phyloP scores from a whole-genome alignment of 345 rosid genomes.

The Populus euphratica region DNA sequence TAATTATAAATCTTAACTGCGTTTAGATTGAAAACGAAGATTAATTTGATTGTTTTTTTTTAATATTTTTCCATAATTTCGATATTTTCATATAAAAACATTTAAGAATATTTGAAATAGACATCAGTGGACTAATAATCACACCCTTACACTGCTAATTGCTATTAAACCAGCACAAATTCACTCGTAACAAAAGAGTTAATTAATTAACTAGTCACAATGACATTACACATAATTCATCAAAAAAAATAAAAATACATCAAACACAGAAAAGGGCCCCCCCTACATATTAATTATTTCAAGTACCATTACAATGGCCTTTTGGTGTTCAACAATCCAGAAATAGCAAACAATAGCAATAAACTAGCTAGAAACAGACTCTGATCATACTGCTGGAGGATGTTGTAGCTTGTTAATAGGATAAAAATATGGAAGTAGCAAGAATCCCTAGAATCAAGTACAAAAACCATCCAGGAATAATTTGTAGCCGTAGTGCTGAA shows the following conservation, averaged over 20 bases:
- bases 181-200: no score
- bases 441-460: conserved; percentile 26
- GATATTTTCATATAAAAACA: no score
- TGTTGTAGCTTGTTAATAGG: neutral
- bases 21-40: no score
- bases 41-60: no score
- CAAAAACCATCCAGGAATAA: conserved; percentile 8
- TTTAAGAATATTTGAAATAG: no score
- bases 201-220: neutral
- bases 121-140: no score
- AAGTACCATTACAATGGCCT: neutral
- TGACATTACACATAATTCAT: neutral
- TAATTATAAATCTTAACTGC: no score
- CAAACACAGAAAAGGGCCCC: no score
- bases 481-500: conserved; percentile 18
- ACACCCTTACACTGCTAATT: neutral
- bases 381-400: neutral
- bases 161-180: neutral
- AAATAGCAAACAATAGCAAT: neutral
- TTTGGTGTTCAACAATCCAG: neutral
- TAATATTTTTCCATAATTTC: no score
- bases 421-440: conserved; percentile 27
- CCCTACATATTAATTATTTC: no score
- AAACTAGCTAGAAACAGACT: neutral
- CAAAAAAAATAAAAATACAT: no score